phyloP scores from a whole-genome alignment of 345 rosid genomes.

The Draba incana region DNA sequence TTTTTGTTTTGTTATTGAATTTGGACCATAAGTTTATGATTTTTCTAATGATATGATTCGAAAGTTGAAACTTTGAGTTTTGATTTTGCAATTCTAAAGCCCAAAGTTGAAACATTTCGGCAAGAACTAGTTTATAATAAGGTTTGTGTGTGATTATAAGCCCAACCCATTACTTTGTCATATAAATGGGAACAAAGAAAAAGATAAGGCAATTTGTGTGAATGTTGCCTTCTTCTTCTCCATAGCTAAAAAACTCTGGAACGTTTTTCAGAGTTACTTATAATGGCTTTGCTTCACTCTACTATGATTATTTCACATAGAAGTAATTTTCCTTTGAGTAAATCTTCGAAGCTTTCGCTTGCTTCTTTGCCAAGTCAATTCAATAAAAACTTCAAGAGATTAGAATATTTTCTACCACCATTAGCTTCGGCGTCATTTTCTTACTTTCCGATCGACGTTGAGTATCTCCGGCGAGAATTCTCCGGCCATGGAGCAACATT shows the following conservation, averaged over 20 bases:
- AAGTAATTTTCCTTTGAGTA: neutral
- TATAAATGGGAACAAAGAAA: slow-evolving; percentile 24
- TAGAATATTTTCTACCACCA: slow-evolving; percentile 16
- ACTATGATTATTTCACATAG: slow-evolving; percentile 14
- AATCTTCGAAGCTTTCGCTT: slow-evolving; percentile 30
- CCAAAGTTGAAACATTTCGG: slow-evolving; percentile 28
- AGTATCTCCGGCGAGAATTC: slow-evolving; percentile 67
- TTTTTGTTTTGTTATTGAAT: neutral
- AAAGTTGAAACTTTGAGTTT: no score
- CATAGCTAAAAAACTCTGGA: neutral
- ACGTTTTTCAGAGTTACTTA: neutral
- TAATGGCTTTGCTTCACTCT: slow-evolving; percentile 36
- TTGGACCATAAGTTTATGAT: slow-evolving; percentile 13
- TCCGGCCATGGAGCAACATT: slow-evolving; percentile 83
- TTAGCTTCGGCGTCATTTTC: slow-evolving; percentile 57
- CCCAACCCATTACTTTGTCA: slow-evolving; percentile 30
- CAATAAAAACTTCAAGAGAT: neutral
- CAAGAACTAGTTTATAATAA: neutral
- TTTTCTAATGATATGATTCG: neutral
- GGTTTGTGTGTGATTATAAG: slow-evolving; percentile 11
- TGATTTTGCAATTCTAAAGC: slow-evolving; percentile 23
- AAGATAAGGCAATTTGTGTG: slow-evolving; percentile 36
- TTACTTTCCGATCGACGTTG: slow-evolving; percentile 58
- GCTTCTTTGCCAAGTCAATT: slow-evolving; percentile 27
- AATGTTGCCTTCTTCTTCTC: neutral